Percentiles rank a stretch among this genome's conserved stretches.
These are phyloP conservation scores for Hortaea sp. DNA, from an alignment of 2,329 filamentous ascomycete species.

Conservation along the genomic window DNA sequence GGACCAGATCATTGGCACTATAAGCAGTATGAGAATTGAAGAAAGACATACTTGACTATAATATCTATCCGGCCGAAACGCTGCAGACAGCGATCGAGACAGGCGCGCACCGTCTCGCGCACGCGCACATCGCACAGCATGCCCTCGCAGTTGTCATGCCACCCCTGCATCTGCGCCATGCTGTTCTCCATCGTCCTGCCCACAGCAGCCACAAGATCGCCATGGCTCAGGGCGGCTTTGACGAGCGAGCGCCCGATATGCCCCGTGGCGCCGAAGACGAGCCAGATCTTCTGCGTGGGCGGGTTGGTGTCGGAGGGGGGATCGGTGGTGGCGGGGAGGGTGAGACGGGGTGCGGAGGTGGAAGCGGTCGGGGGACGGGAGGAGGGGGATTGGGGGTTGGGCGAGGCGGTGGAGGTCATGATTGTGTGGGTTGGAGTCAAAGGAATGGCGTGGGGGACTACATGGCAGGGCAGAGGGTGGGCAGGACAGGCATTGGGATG, in stretches of 20 bases:
- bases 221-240: slow-evolving; percentile 51
- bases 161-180: slow-evolving; percentile 59
- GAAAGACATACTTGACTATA: slow-evolving; percentile 56
- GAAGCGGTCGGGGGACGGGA: background rate
- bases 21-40: no score
- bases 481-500: no score
- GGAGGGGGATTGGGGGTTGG: slow-evolving; percentile 3
- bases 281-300: slow-evolving; percentile 72
- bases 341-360: slow-evolving; percentile 42
- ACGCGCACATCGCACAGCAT: slow-evolving; percentile 85
- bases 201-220: slow-evolving; percentile 70
- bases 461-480: no score
- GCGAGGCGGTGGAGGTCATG: background rate
- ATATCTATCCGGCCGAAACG: slow-evolving; percentile 71
- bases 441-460: no score
- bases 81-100: slow-evolving; percentile 59
- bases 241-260: slow-evolving; percentile 90
- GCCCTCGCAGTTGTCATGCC: slow-evolving; percentile 63
- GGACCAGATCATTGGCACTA: no score
- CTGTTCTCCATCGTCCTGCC: slow-evolving; percentile 72
- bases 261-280: slow-evolving; percentile 94
- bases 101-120: slow-evolving; percentile 62
- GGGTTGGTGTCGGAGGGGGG: slow-evolving; percentile 64
- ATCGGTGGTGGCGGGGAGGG: slow-evolving; percentile 65
- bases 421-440: background rate